Conservation (phyloP, 1,139 yeast genomes). For the Protomyces arabidopsidicola region DNA sequence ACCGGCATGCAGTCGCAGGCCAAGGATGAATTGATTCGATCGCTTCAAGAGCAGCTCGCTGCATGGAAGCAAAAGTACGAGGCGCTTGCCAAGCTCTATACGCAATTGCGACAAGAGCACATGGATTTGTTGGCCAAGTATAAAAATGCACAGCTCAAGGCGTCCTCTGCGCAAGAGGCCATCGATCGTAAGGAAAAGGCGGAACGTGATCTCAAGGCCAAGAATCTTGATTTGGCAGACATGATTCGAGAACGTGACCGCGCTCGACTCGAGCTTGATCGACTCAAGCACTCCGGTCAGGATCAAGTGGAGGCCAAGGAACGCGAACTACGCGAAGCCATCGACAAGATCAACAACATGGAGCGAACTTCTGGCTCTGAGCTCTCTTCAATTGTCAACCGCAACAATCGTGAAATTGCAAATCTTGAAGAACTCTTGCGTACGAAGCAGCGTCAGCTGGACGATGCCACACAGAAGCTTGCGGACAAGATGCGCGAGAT, state of each 20-base stretch:
- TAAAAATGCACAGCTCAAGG: conserved; percentile 81
- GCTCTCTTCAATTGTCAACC: conserved; percentile 55
- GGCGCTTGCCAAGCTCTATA: conserved; percentile 79
- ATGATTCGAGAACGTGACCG: conserved; percentile 85
- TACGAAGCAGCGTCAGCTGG: conserved; percentile 41
- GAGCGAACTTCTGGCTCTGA: conserved; percentile 68
- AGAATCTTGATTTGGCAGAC: conserved; percentile 83
- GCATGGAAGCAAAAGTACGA: conserved; percentile 87
- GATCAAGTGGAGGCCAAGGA: conserved; percentile 64
- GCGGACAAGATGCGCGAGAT: conserved; percentile 40
- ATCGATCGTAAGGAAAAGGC: conserved; percentile 76
- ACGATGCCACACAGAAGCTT: conserved; percentile 36
- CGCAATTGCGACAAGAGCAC: conserved; percentile 90
- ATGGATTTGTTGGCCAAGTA: conserved; percentile 71
- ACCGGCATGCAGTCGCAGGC: conserved; percentile 71
- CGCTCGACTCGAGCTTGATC: conserved; percentile 76
- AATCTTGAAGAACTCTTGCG: conserved; percentile 42
- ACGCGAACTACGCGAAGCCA: conserved; percentile 60
- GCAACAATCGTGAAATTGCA: conserved; percentile 51
- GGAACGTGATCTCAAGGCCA: conserved; percentile 78
- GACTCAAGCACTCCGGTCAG: conserved; percentile 61
- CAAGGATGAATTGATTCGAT: conserved; percentile 67
- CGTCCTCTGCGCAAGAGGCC: conserved; percentile 89
- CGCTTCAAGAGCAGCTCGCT: conserved; percentile 67
- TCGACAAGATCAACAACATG: conserved; percentile 56